A percentile compares a stretch with the other conserved stretches of the same genome.
These are phyloP conservation scores for Gossypium stocksii DNA, from an alignment of 345 rosid genomes.

Conservation along the genomic window DNA sequence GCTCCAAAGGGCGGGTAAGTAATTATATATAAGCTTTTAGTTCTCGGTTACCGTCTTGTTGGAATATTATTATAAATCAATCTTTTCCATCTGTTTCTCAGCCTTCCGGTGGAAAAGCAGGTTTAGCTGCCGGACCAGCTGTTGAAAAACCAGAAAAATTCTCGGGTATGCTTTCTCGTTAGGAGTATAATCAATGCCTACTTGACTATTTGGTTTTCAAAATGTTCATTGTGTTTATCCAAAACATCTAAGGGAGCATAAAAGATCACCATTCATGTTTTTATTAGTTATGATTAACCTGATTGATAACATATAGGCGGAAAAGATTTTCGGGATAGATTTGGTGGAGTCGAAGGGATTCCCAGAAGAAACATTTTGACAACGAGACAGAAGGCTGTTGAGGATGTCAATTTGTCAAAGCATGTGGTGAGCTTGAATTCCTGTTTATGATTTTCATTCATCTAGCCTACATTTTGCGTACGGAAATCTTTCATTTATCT, in stretches of 20 bases:
- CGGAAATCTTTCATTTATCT: too few species aligned
- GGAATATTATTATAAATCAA: constrained; percentile 5
- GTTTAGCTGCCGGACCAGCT: constrained; percentile 42
- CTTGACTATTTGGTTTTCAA: neutral
- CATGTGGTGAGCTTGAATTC: constrained; percentile 39
- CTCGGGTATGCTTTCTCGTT: constrained; percentile 29
- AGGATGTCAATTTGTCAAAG: constrained; percentile 52
- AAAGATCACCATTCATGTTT: neutral
- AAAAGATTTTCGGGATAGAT: constrained; percentile 55
- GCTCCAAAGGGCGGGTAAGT: constrained; percentile 66
- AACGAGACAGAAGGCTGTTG: constrained; percentile 46
- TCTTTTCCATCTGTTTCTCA: constrained; percentile 16
- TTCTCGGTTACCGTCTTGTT: neutral
- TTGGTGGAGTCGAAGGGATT: constrained; percentile 67
- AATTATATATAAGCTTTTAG: neutral
- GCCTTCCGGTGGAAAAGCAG: constrained; percentile 48
- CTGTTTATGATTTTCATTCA: neutral
- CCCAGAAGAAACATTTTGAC: constrained; percentile 49
- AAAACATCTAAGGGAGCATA: neutral
- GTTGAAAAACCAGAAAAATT: constrained; percentile 45
- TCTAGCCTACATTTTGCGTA: too few species aligned
- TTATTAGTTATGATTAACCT: neutral
- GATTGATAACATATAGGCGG: constrained; percentile 34
- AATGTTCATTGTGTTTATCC: neutral
- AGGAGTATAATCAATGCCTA: neutral